phyloP scores from a whole-genome alignment of 768 basidiomycete species.

The Imleria badia region DNA sequence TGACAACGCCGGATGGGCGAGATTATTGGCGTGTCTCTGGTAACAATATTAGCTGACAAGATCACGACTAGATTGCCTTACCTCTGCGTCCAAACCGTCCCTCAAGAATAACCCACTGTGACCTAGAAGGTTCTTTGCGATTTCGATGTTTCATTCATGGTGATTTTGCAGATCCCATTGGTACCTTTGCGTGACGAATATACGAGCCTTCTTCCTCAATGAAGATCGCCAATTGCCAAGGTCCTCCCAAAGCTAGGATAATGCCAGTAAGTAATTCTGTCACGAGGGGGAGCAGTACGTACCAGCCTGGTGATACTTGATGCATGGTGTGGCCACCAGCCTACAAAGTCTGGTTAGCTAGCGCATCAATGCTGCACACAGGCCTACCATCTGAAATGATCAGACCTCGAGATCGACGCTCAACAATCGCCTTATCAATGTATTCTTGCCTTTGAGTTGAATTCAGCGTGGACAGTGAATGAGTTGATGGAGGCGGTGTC shows the following conservation, averaged over 20 bases:
- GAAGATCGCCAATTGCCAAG: background rate
- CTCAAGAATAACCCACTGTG: background rate
- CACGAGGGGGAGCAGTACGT: too few relatives aligned
- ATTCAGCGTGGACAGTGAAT: background rate
- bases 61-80: background rate
- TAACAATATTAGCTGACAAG: too few relatives aligned
- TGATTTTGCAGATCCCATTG: too few relatives aligned
- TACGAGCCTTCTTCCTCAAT: background rate
- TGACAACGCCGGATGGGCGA: too few relatives aligned
- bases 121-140: background rate
- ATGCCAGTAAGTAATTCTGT: too few relatives aligned
- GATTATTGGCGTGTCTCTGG: conserved; percentile 8
- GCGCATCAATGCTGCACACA: too few relatives aligned
- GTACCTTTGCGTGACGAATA: too few relatives aligned
- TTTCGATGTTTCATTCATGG: too few relatives aligned
- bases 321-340: conserved; percentile 2
- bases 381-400: background rate
- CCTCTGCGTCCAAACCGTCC: background rate
- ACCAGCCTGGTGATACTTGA: background rate
- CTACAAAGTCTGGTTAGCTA: background rate
- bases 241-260: too few relatives aligned
- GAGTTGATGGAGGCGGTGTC: background rate
- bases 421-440: too few relatives aligned
- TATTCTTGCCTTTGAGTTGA: background rate
- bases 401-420: background rate